Conservation (phyloP, 371 early-diverging fungal species). For the Rhizomucor pusillus region DNA sequence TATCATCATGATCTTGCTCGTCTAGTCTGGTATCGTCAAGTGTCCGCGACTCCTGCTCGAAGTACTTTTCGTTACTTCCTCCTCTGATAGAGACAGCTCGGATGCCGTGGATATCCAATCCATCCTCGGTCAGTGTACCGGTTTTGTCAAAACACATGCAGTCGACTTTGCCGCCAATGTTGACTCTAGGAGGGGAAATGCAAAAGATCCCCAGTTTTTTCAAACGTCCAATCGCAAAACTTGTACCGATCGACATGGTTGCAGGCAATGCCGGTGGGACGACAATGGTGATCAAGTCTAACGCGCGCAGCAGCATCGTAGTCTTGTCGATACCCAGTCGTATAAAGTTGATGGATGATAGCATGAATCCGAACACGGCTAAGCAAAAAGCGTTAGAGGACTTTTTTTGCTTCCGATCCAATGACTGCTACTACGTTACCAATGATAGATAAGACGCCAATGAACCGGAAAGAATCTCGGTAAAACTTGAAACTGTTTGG, state of each 20-base stretch:
- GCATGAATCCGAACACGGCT: slow-evolving; percentile 79
- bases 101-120: slow-evolving; percentile 94
- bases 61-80: slow-evolving; percentile 20
- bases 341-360: slow-evolving; percentile 85
- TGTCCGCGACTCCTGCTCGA: slow-evolving; percentile 36
- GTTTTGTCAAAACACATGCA: slow-evolving; percentile 99
- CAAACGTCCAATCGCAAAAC: slow-evolving; percentile 89
- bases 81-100: slow-evolving; percentile 37
- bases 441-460: slow-evolving; percentile 84
- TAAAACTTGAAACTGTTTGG: slow-evolving; percentile 95
- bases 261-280: slow-evolving; percentile 98
- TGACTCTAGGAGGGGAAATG: slow-evolving; percentile 92
- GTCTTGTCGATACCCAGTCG: slow-evolving; percentile 65
- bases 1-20: slow-evolving; percentile 13
- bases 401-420: no score
- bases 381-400: no score
- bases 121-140: slow-evolving; percentile 99
- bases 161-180: slow-evolving; percentile 94
- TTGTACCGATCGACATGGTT: slow-evolving; percentile 95
- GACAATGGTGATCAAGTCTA: slow-evolving; percentile 93
- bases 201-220: slow-evolving; percentile 87
- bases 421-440: slow-evolving; percentile 27
- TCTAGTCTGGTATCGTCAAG: slow-evolving; percentile 23
- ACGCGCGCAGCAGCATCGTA: slow-evolving; percentile 80
- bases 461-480: slow-evolving; percentile 93